phyloP scores from a whole-genome alignment of 306 rosid genomes.

The Trichosanthes truncata region DNA sequence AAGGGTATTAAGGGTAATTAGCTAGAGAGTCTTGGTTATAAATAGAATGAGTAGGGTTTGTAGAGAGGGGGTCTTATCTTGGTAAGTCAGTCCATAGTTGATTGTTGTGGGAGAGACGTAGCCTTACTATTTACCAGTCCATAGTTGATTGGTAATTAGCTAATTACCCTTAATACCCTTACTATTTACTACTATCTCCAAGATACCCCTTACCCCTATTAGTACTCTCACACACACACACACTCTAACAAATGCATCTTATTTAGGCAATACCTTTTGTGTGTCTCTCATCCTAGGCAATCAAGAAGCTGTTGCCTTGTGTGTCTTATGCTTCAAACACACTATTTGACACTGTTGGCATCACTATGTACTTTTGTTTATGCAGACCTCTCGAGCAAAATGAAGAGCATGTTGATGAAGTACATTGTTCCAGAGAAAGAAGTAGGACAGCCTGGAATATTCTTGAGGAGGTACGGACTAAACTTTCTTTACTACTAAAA shows the following conservation, averaged over 20 bases:
- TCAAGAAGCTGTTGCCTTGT: not conserved
- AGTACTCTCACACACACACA: not conserved
- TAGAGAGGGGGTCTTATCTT: too few species aligned
- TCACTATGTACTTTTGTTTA: not conserved
- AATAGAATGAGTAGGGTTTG: too few species aligned
- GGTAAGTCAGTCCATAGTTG: too few species aligned
- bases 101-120: too few species aligned
- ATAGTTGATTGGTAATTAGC: too few species aligned
- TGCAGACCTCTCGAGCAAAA: slow-evolving; percentile 36
- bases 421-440: slow-evolving; percentile 89
- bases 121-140: too few species aligned
- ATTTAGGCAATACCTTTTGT: not conserved
- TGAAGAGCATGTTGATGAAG: slow-evolving; percentile 42
- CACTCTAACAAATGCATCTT: not conserved
- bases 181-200: too few species aligned
- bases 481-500: slow-evolving; percentile 1
- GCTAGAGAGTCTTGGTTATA: too few species aligned
- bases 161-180: too few species aligned
- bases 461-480: slow-evolving; percentile 45
- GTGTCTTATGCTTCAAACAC: not conserved
- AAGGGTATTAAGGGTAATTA: too few species aligned
- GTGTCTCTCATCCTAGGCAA: not conserved
- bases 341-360: not conserved
- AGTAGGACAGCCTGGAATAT: slow-evolving; percentile 70
- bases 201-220: too few species aligned